Base-by-base conservation (phyloP, 805 yeast species). In the Ogataea corticis region DNA sequence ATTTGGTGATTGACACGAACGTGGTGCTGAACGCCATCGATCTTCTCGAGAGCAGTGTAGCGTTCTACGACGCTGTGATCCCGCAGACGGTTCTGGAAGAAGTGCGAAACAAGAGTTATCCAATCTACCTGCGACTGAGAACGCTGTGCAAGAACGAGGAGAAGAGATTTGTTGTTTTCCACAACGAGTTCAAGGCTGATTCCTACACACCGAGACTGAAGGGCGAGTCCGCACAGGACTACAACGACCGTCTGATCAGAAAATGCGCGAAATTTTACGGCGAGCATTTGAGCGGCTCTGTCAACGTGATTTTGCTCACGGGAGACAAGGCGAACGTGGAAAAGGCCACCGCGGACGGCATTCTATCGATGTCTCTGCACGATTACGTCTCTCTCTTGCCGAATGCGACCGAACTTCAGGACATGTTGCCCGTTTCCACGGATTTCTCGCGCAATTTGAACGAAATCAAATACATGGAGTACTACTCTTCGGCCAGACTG, bases 71-170 rank as follows among this genome's bases (percentile, higher is more conserved):
- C 66, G 96, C 91, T 14, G 84, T 94, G 45, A 71, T 94, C n/a
- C 96, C 98, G 1, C 99, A 94, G 63, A 86, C 96, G 6, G 97
- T 89, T 2, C 71, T 94, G 29, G 97, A 95, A 55, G 98, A 94
- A 65, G 96, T 92, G 9, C 80, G 88, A 52, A 89, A 89, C 62
- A 75, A 84, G 59, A 87, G 96, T 41, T 80, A 83, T 59, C 96
- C 99, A 3, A 83, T 92, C 15, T 94, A 91, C 63, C 82, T 87
- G 57, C 76, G 99, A 61, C 67, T 92, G 38, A 76, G 97, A 58
- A 78, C 86, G 2, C 69, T 94, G 15, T 82, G 87, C 25, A 84
- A 87, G 55, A 73, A 79, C 36, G 88, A 83, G 42, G 86, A 79
- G 31, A 94, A 94, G 66, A 73, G 97, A 49, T 88, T 90, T 59